Evolutionary conservation across 768 basidiomycete genomes (phyloP), one percentile per base, ranked within the genome.

Genomic region (Suillus cothurnatus): DNA sequence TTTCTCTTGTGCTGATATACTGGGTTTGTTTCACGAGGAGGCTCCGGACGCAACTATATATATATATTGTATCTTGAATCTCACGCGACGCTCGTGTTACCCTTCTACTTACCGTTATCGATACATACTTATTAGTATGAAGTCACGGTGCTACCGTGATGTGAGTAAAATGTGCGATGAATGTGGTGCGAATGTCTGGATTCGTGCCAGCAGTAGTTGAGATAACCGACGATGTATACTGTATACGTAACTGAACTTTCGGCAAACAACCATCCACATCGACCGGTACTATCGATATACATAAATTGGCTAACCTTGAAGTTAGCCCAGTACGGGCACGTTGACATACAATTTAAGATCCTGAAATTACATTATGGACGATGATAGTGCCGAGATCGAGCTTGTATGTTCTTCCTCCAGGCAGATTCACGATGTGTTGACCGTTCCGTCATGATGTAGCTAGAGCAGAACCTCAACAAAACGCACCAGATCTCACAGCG

Each of bases 401-500:
- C 84, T 91, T 66, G 89, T 89, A 68, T 32, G 77, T 60, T 26
- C 26, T 62, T 28, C 62, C n/a, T 32, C 39, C n/a, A 60, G 57
- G 14, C 19, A 12, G 32, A 23, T 61, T 61, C 31, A 23, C 26
- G n/a, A 61, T 21, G 4, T 21, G 36, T 23, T 62, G 14, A 62
- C 28, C 4, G 23, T 53, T 60, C 28, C 23, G 23, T 31, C 21
- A 15, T 45, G 8, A 23, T 55, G n/a, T n/a, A n/a, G n/a, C n/a
- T n/a, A n/a, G n/a, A n/a, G n/a, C n/a, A n/a, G n/a, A n/a, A n/a
- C 73, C 80, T 95, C 50, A 88, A 91, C 76, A 94, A 94, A 78
- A 94, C 93, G 0, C 85, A 86, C 26, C 92, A 92, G 71, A 90
- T 93, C 66, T 94, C 93, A 1, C 90, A 91, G 71, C 83, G 91